Evolutionary conservation across 345 rosid species (phyloP), one percentile per base, ranked within the genome.

Genomic region (Erysimum cheiranthoides): DNA sequence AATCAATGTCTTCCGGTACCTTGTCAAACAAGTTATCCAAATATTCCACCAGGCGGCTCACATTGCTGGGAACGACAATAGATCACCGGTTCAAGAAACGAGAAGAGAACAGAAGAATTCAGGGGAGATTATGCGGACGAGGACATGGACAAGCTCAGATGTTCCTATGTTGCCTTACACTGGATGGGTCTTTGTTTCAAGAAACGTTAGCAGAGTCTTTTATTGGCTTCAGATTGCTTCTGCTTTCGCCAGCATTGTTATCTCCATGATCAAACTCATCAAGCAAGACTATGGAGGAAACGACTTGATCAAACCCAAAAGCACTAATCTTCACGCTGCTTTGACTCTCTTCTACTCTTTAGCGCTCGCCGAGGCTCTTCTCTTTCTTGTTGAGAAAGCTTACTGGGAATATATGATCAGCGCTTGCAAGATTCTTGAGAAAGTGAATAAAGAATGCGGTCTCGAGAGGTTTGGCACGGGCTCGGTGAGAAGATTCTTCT

Each of bases 141-240:
- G 97, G 16, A 86, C 85, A 65, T 90, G 98, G 97, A 83, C 17
- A 43, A 80, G 80, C 62, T 82, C 95, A 10, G 96, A 93, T 64
- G 97, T 93, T 60, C 98, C 98, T 14, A 83, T 93, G 66, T 77
- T 93, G 12, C 91, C 98, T 1, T 91, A 90, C 52, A 85, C 84
- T 25, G 82, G 78, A 65, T 90, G 98, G 97, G 69, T 87, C 30
- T 94, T 92, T 61, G 83, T 85, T 4, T 77, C 96, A 25, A 83
- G 87, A 76, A 90, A 94, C 42, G 77, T 92, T 17, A 92, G 98
- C 64, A 85, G 80, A 68, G 74, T 92, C 67, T 85, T 90, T 21
- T 84, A 86, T 30, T 92, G 97, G 97, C 96, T 94, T 6, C 97
- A 94, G 78, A 85, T 94, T 71, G 82, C 81, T 39, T 92, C 98